Evolutionary conservation across 2,329 filamentous ascomycete genomes (phyloP).

Genomic region (Claviceps fusiformis): DNA sequence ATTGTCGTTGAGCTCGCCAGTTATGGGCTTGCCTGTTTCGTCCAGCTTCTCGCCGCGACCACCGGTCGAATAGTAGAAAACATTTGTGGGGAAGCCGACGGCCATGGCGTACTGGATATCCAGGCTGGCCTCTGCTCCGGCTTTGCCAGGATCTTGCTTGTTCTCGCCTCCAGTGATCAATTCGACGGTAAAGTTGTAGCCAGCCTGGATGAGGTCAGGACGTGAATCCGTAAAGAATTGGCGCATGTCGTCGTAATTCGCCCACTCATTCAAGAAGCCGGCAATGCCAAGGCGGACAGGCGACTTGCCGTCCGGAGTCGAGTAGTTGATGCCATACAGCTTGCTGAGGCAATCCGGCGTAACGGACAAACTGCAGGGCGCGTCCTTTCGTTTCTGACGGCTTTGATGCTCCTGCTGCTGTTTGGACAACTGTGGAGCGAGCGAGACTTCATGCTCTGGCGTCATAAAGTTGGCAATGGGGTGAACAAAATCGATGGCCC

Average conservation of each 20-base stretch:
- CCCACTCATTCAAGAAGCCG: constrained; percentile 35
- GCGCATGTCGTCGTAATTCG: constrained; percentile 28
- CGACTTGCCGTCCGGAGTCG: constrained; percentile 16
- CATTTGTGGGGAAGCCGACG: constrained; percentile 28
- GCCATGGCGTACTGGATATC: constrained; percentile 36
- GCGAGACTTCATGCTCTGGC: constrained; percentile 19
- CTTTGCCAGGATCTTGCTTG: constrained; percentile 21
- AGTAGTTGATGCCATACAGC: constrained; percentile 32
- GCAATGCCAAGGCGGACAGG: constrained; percentile 30
- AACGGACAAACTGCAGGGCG: constrained; percentile 9
- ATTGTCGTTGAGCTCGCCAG: constrained; percentile 25
- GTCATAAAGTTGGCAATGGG: constrained; percentile 36
- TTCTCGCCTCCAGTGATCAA: constrained; percentile 31
- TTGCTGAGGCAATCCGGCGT: constrained; percentile 28
- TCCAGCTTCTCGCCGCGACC: constrained; percentile 30
- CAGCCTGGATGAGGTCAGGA: constrained; percentile 21
- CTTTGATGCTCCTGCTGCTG: neutral
- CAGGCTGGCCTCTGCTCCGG: constrained; percentile 32
- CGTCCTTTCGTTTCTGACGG: neutral
- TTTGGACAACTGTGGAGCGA: neutral
- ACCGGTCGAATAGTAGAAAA: constrained; percentile 31
- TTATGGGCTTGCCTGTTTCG: constrained; percentile 20
- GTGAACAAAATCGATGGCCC: constrained; percentile 31
- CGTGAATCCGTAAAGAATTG: constrained; percentile 24
- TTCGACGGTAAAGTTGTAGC: constrained; percentile 27